Evolutionary conservation across 202 grass and related monocot species (phyloP), one percentile per base, ranked within the genome.

Genomic region (Zoysia matrella): DNA sequence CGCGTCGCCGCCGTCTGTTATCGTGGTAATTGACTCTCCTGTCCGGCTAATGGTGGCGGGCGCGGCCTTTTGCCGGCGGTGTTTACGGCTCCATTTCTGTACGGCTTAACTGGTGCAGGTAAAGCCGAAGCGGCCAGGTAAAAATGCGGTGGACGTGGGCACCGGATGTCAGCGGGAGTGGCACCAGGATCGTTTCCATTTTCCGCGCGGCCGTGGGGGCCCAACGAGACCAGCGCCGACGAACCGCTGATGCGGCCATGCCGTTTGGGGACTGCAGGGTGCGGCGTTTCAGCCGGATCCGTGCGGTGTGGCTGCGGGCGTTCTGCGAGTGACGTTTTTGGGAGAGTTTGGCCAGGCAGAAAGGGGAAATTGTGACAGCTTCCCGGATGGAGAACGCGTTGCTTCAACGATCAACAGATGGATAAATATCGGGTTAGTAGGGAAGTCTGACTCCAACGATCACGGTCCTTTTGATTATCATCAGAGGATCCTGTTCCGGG

Each of bases 11-110:
- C 14, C 83, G 73, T 8, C 44, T 47, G 53, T 73, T 46, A 3
- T 48, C 78, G 83, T 74, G 78, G 79, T 82, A 79, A 89, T 56
- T 15, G 45, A 42, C 12, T 30, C 50, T 47, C 12, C 52, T 12
- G 3, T 18, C 50, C 60, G 11, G 79, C 72, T 58, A 22, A 67
- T 69, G 81, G 67, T 60, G 74, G 52, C 45, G 60, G 42, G 49
- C 42, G 55, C 58, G 7, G 58, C 58, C 18, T 39, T 56, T 45
- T 30, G 76, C 49, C 40, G 79, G 67, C 43, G 67, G 8, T 41
- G 73, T 77, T 82, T 83, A 79, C 80, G 60, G 69, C 75, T 66
- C 18, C 10, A 67, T 72, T 56, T 65, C 58, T 72, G 69, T 72
- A 72, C 65, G 57, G 84, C 49, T 45, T 76, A 76, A 71, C 65